Evolutionary conservation across 2,329 filamentous ascomycete species (phyloP).

Genomic region (Talaromyces sp.): DNA sequence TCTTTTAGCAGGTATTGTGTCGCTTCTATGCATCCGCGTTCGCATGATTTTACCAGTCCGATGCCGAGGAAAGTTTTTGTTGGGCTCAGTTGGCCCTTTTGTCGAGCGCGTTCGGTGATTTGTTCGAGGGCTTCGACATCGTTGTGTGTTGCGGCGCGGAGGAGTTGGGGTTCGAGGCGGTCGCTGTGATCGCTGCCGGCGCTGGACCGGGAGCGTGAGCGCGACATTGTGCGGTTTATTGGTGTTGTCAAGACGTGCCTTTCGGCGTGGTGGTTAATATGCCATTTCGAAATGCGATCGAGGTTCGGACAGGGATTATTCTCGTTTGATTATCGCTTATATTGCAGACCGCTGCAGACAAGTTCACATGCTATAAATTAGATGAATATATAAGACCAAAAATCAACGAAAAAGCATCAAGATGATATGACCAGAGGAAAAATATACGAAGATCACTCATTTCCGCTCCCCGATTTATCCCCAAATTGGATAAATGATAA

Average conservation of each 20-base stretch:
- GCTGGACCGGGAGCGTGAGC: slow-evolving; percentile 27
- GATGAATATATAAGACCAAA: background rate
- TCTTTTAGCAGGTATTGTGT: slow-evolving; percentile 38
- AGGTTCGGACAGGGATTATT: background rate
- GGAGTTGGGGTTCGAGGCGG: slow-evolving; percentile 43
- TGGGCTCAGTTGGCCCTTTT: slow-evolving; percentile 38
- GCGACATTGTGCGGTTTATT: slow-evolving; percentile 14
- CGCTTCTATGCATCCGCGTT: slow-evolving; percentile 36
- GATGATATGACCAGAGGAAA: background rate
- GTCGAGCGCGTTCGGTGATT: slow-evolving; percentile 35
- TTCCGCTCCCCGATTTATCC: background rate
- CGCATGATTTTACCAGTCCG: slow-evolving; percentile 42
- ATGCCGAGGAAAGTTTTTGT: slow-evolving; percentile 42
- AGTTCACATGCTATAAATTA: background rate
- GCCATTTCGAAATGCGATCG: background rate
- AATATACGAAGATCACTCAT: background rate
- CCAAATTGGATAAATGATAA: background rate
- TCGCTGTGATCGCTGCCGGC: slow-evolving; percentile 38
- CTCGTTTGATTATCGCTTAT: background rate
- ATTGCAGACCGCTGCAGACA: background rate
- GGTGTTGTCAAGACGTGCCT: background rate
- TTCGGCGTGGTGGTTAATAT: background rate
- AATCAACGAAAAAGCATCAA: background rate
- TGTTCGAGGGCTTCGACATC: slow-evolving; percentile 34
- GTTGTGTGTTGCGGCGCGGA: slow-evolving; percentile 42